A percentile compares a stretch with the other conserved stretches of the same genome.
These are phyloP conservation scores for Colletotrichum gloeosporioides DNA, from an alignment of 2,329 filamentous ascomycete genomes.

Conservation along the genomic window DNA sequence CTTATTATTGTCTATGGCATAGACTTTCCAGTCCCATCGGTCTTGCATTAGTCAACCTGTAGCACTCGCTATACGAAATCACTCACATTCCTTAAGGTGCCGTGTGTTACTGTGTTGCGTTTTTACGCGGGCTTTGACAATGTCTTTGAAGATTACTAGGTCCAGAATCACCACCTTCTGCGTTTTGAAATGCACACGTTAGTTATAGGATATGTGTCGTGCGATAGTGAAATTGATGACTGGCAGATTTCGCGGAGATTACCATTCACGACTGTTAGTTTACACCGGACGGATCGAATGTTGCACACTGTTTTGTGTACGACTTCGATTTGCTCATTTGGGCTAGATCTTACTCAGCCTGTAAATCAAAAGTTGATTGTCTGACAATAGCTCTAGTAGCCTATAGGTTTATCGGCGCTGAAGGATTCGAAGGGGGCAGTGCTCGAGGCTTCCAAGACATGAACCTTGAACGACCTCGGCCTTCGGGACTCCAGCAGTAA, in stretches of 20 bases:
- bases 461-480: neutral
- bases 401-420: neutral
- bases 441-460: neutral
- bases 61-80: neutral
- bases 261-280: neutral
- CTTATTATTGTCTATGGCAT: neutral
- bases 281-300: neutral
- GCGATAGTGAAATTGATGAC: neutral
- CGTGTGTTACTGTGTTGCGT: too few relatives aligned
- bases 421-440: neutral
- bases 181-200: neutral
- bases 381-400: neutral
- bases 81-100: neutral
- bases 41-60: neutral
- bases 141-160: neutral
- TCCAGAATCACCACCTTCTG: neutral
- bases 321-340: neutral
- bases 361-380: neutral
- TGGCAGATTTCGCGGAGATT: neutral
- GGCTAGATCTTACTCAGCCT: neutral
- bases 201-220: accelerated
- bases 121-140: neutral
- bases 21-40: neutral
- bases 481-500: neutral
- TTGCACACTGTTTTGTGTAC: neutral